These are phyloP conservation scores for Hypoxylon rubiginosum DNA, from an alignment of 2,329 filamentous ascomycete genomes.

Conservation along the genomic window DNA sequence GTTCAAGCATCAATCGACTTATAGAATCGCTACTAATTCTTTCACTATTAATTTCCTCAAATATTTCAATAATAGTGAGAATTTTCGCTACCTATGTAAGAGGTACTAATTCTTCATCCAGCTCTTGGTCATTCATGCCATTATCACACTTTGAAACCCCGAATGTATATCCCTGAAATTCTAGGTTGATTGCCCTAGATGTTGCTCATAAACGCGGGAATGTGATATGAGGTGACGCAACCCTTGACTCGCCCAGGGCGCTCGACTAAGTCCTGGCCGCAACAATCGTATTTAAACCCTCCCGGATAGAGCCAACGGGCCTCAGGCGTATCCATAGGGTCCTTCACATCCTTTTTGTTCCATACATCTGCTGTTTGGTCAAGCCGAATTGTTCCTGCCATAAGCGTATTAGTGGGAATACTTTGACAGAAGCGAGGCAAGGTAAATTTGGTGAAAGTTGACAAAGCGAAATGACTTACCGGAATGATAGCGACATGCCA, in stretches of 20 bases:
- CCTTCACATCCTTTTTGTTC: not conserved
- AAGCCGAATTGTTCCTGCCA: not conserved
- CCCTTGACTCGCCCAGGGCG: not conserved
- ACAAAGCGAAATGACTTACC: not conserved
- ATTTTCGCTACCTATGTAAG: not conserved
- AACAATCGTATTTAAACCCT: not conserved
- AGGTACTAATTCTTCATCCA: not conserved
- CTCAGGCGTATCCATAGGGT: not conserved
- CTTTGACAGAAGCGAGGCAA: not conserved
- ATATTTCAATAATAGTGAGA: not conserved
- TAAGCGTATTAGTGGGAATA: not conserved
- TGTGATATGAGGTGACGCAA: not conserved
- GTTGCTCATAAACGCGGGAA: not conserved
- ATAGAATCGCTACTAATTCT: not conserved
- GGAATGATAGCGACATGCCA: not conserved
- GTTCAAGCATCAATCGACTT: no score
- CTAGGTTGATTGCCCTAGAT: not conserved
- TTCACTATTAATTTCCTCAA: not conserved
- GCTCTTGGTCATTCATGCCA: not conserved
- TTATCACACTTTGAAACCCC: not conserved
- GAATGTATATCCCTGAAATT: not conserved
- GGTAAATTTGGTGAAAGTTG: not conserved
- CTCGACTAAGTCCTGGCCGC: not conserved
- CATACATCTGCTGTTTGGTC: not conserved
- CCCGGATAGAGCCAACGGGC: not conserved